phyloP scores from a whole-genome alignment of 2,329 filamentous ascomycete genomes.

The Hypoxylon sp. region DNA sequence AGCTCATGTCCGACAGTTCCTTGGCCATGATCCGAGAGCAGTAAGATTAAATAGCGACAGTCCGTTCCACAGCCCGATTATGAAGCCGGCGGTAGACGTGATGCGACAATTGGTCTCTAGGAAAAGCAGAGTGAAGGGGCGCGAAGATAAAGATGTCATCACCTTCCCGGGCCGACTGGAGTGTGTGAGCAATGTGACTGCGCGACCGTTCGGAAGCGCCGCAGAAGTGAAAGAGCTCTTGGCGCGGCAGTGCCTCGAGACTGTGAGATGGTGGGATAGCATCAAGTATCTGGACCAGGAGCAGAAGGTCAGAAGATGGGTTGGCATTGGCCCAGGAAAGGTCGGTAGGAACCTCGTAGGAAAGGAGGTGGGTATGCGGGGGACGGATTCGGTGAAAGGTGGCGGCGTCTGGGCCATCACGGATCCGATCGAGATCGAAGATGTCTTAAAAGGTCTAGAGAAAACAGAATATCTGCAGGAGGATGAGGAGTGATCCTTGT shows the following conservation, averaged over 20 bases:
- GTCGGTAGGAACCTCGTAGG: constrained; percentile 94
- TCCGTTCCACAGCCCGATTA: constrained; percentile 92
- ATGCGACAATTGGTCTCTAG: constrained; percentile 78
- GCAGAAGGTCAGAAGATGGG: constrained; percentile 84
- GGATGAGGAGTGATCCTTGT: constrained; percentile 56
- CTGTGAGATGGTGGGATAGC: constrained; percentile 94
- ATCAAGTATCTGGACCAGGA: constrained; percentile 91
- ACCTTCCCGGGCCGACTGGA: constrained; percentile 81
- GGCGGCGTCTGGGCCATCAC: constrained; percentile 95
- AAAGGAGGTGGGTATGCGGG: constrained; percentile 92
- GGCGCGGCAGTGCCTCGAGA: constrained; percentile 88
- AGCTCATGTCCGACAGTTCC: constrained; percentile 88
- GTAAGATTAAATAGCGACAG: constrained; percentile 89
- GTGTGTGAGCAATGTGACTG: constrained; percentile 89
- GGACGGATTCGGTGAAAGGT: constrained; percentile 83
- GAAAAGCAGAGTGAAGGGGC: constrained; percentile 68
- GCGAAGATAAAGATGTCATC: constrained; percentile 74
- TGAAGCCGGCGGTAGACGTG: constrained; percentile 84
- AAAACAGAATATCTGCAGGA: constrained; percentile 71
- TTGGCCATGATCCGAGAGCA: constrained; percentile 90
- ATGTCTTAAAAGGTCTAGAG: constrained; percentile 75
- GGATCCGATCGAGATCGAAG: constrained; percentile 81
- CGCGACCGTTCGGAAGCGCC: constrained; percentile 79
- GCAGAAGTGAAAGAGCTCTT: constrained; percentile 84
- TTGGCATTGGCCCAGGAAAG: constrained; percentile 94